Evolutionary conservation across 2,329 filamentous ascomycete genomes (phyloP).

Genomic region (Dactylellina leptospora): DNA sequence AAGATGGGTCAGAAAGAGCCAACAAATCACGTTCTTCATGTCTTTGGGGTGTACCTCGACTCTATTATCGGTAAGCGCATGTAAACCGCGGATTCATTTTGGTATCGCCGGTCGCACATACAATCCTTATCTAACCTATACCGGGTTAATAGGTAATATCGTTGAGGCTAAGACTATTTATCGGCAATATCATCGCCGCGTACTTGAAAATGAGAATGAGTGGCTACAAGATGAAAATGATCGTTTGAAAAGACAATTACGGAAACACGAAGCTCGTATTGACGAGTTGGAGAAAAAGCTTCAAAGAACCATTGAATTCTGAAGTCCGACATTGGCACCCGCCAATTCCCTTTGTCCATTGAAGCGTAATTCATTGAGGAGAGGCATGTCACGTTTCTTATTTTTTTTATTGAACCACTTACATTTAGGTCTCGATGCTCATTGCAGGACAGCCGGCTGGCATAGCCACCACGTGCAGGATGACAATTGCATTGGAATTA

Average conservation of each 20-base stretch:
- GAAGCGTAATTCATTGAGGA: too few relatives aligned
- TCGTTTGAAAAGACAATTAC: not conserved
- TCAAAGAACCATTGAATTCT: not conserved
- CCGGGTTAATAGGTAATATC: slow-evolving; percentile 12
- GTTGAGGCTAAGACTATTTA: slow-evolving; percentile 17
- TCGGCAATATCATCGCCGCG: slow-evolving; percentile 18
- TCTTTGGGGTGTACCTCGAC: slow-evolving; percentile 34
- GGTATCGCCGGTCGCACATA: not conserved
- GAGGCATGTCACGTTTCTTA: too few relatives aligned
- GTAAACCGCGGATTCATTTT: not conserved
- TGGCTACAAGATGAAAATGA: slow-evolving; percentile 3
- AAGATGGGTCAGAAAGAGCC: slow-evolving; percentile 23
- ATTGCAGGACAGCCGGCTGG: too few relatives aligned
- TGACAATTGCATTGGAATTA: too few relatives aligned
- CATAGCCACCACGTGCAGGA: too few relatives aligned
- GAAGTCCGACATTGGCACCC: too few relatives aligned
- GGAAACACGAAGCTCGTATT: slow-evolving; percentile 12
- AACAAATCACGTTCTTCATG: slow-evolving; percentile 7
- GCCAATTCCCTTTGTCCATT: too few relatives aligned
- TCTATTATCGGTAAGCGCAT: slow-evolving; percentile 24
- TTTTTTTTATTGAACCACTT: too few relatives aligned
- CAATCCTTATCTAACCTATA: not conserved
- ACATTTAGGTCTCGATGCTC: too few relatives aligned
- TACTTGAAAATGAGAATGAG: slow-evolving; percentile 14
- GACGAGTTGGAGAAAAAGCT: slow-evolving; percentile 14